phyloP scores from a whole-genome alignment of 116 monocot species.

The Trichopus zeylanicus region DNA sequence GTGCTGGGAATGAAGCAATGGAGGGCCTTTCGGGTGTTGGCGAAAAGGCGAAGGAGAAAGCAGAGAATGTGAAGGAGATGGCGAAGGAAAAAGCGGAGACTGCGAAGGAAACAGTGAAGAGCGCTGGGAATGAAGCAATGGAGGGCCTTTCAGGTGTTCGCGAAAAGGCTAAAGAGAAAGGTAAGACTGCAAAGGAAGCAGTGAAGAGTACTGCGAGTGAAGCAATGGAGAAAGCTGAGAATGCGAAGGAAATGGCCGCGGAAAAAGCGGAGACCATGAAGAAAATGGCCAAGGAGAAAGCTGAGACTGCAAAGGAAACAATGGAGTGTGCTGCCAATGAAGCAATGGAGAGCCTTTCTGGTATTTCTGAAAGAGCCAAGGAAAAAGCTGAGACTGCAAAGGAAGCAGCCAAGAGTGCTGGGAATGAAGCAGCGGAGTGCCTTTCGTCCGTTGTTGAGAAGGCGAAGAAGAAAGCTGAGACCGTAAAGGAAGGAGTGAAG shows the following conservation, averaged over 20 bases:
- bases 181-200: no score
- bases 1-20: background rate
- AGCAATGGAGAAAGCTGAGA: no score
- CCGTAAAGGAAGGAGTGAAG: background rate
- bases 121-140: no score
- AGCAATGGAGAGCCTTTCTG: no score
- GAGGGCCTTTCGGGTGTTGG: background rate
- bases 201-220: background rate
- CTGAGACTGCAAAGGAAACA: background rate
- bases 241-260: background rate
- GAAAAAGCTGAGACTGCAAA: background rate
- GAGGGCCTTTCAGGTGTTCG: no score
- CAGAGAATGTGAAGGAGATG: background rate
- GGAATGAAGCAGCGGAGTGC: background rate
- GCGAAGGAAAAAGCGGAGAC: constrained; percentile 2
- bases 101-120: background rate
- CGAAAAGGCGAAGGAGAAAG: constrained; percentile 2
- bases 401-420: background rate
- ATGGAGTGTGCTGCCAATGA: no score
- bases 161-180: no score
- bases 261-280: background rate
- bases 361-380: no score
- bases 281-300: background rate
- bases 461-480: background rate
- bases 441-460: background rate